Percentiles rank a stretch among this genome's conserved stretches.
Conservation (phyloP, 1,284 basidiomycete species). For the Marasmius sp. region DNA sequence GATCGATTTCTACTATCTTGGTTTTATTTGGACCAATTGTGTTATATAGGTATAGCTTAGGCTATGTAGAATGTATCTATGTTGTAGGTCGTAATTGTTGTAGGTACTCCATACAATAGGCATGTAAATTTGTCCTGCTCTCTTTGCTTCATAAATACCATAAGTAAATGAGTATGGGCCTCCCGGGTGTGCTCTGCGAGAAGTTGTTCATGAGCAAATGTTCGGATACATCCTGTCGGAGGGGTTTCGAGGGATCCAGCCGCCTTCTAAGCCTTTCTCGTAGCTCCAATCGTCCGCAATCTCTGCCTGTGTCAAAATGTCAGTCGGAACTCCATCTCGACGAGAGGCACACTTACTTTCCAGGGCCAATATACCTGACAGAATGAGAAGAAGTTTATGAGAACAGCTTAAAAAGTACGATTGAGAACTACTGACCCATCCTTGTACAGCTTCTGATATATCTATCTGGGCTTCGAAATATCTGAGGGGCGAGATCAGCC, state of each 20-base stretch:
- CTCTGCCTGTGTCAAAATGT: constrained; percentile 46
- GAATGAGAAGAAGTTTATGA: not conserved
- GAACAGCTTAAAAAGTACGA: not conserved
- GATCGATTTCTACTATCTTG: not conserved
- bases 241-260: constrained; percentile 72
- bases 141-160: not conserved
- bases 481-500: constrained; percentile 27
- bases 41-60: not conserved
- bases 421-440: constrained; percentile 47
- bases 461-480: constrained; percentile 81
- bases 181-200: not conserved
- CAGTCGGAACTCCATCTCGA: constrained; percentile 4
- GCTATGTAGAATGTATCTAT: not conserved
- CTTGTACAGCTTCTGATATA: constrained; percentile 62
- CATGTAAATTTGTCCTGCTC: not conserved
- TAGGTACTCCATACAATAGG: not conserved
- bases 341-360: constrained; percentile 48
- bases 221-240: constrained; percentile 60
- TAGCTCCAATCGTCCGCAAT: constrained; percentile 78
- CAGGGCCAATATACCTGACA: constrained; percentile 70
- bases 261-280: constrained; percentile 59
- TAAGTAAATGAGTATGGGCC: not conserved
- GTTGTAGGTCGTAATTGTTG: not conserved
- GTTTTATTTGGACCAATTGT: not conserved
- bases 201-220: constrained; percentile 41